A percentile compares a stretch with the other conserved stretches of the same genome.
Evolutionary conservation across 768 basidiomycete species (phyloP).

Genomic region (Mycena olivaceomarginata): DNA sequence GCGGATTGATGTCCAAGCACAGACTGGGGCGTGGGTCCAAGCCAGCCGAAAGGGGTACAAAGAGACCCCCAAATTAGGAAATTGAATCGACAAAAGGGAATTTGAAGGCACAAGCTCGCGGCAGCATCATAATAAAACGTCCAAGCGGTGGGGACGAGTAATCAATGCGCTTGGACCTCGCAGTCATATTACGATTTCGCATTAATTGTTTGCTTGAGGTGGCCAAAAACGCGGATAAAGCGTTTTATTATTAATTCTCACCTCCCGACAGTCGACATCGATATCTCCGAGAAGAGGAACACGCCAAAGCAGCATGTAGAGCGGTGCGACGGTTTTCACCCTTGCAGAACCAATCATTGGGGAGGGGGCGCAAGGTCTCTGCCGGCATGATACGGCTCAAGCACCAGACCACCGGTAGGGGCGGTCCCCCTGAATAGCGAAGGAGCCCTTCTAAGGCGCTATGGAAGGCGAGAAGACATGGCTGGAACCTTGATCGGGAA

Average conservation of each 20-base stretch:
- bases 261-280: slow-evolving; percentile 26
- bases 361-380: not conserved
- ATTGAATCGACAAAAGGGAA: not conserved
- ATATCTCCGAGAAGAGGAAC: slow-evolving; percentile 32
- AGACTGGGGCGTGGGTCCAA: not conserved
- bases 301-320: slow-evolving; percentile 29
- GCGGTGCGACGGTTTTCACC: slow-evolving; percentile 18
- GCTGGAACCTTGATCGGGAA: slow-evolving; percentile 22
- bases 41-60: slow-evolving; percentile 5
- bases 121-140: not conserved
- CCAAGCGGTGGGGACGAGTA: not conserved
- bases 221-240: slow-evolving; percentile 27
- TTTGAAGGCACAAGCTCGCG: slow-evolving; percentile 9
- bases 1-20: slow-evolving; percentile 24
- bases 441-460: slow-evolving; percentile 14
- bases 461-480: slow-evolving; percentile 18
- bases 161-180: slow-evolving; percentile 21
- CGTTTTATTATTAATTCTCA: slow-evolving; percentile 32
- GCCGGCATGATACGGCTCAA: slow-evolving; percentile 17
- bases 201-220: not conserved
- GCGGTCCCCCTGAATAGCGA: slow-evolving; percentile 3
- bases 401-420: slow-evolving; percentile 31
- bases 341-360: slow-evolving; percentile 16
- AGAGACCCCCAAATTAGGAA: slow-evolving; percentile 20
- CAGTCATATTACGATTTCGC: slow-evolving; percentile 14